phyloP scores from a whole-genome alignment of 2,329 filamentous ascomycete species.

The Penicillium sp. region DNA sequence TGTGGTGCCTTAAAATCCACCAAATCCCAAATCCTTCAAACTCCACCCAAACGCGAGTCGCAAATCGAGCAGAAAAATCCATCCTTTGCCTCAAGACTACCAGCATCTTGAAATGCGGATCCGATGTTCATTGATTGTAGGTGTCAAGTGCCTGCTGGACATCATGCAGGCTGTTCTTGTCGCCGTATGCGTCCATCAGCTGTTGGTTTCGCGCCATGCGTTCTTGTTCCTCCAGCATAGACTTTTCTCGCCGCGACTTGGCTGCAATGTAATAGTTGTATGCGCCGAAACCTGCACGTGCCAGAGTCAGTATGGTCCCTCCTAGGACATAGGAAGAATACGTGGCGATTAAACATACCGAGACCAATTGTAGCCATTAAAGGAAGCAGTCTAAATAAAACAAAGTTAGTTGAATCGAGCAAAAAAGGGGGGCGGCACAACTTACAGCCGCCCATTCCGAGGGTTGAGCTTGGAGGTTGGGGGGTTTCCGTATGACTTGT shows the following conservation, averaged over 20 bases:
- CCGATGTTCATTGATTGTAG: slow-evolving; percentile 40
- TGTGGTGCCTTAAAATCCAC: background rate
- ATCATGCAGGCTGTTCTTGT: slow-evolving; percentile 45
- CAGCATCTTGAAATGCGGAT: slow-evolving; percentile 2
- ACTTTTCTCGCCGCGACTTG: slow-evolving; percentile 10
- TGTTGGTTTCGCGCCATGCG: slow-evolving; percentile 39
- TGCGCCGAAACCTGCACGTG: slow-evolving; percentile 24
- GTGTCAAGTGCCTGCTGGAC: slow-evolving; percentile 47
- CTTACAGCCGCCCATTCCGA: slow-evolving; percentile 20
- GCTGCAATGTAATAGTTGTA: slow-evolving; percentile 27
- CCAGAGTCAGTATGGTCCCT: background rate
- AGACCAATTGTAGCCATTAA: slow-evolving; percentile 23
- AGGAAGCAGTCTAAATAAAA: slow-evolving; percentile 20
- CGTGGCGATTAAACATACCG: slow-evolving; percentile 9
- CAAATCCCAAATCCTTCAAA: background rate
- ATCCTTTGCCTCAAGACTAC: background rate
- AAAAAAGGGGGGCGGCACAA: slow-evolving; percentile 2
- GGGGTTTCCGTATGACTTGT: slow-evolving; percentile 15
- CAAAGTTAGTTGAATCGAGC: background rate
- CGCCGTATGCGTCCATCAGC: slow-evolving; percentile 50
- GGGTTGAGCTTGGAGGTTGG: slow-evolving; percentile 17
- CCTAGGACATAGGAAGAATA: background rate
- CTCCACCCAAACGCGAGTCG: background rate
- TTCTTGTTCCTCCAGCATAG: slow-evolving; percentile 32
- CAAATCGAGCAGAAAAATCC: background rate